Evolutionary conservation across 306 rosid genomes (phyloP).

Genomic region (Ammopiptanthus mongolicus): DNA sequence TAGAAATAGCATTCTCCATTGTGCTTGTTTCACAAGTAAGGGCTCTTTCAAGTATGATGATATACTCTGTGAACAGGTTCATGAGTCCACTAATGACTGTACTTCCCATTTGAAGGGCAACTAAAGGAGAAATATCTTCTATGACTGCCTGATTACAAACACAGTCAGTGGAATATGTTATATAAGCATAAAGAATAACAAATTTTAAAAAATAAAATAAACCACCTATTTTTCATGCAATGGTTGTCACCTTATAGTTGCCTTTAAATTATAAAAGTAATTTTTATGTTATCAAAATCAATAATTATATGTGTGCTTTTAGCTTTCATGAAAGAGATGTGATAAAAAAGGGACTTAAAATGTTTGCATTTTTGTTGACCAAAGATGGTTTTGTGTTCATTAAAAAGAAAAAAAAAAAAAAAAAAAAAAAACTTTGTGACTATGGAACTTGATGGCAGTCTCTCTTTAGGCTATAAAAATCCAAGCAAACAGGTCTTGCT

Average conservation of each 20-base stretch:
- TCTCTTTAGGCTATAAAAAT: neutral
- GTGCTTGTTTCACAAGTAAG: conserved; percentile 28
- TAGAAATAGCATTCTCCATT: conserved; percentile 30
- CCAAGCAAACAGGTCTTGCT: neutral
- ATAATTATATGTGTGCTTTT: neutral
- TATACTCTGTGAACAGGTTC: conserved; percentile 51
- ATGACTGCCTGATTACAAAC: conserved; percentile 38
- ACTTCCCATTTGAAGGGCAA: conserved; percentile 53
- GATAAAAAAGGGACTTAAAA: neutral
- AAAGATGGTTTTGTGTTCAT: neutral
- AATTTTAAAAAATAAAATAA: neutral
- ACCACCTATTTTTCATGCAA: neutral
- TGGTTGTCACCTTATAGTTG: neutral
- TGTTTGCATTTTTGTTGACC: neutral
- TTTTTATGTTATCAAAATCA: neutral
- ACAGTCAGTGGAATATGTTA: conserved; percentile 5
- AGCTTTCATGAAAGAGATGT: neutral
- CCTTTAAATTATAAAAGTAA: neutral
- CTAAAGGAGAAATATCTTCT: conserved; percentile 47
- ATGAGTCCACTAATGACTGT: conserved; percentile 41
- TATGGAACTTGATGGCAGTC: neutral
- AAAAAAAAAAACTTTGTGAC: neutral
- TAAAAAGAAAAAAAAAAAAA: too few relatives aligned
- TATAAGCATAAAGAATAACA: neutral
- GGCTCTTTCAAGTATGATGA: conserved; percentile 43